phyloP scores from a whole-genome alignment of 2,329 filamentous ascomycete genomes.

The Apiospora kogelbergensis region DNA sequence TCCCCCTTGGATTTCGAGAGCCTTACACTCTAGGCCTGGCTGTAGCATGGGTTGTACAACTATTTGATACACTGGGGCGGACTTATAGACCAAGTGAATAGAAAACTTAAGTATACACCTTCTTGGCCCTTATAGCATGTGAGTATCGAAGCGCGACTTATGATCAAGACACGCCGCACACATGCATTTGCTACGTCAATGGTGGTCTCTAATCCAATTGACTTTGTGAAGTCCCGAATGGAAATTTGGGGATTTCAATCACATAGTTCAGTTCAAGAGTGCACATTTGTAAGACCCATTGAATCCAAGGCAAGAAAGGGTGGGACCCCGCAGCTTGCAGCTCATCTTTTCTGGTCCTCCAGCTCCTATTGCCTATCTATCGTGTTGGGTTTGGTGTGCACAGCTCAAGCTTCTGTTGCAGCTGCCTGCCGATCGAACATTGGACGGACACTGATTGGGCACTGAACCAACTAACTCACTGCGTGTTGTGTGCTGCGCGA shows the following conservation, averaged over 20 bases:
- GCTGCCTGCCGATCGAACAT: neutral
- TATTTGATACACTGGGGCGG: no score
- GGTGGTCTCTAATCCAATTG: neutral
- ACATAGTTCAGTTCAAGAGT: neutral
- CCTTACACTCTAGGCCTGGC: no score
- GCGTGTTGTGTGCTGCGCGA: neutral
- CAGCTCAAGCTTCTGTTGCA: slow-evolving; percentile 1
- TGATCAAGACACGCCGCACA: neutral
- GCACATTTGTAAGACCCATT: neutral
- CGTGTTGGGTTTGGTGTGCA: neutral
- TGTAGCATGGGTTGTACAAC: no score
- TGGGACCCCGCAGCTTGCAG: neutral
- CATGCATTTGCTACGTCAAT: neutral
- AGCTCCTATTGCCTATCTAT: no score
- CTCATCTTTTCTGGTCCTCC: neutral
- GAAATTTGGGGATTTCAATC: neutral
- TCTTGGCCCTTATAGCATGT: no score
- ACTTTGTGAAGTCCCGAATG: neutral
- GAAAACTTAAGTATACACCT: no score
- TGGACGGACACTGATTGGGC: neutral
- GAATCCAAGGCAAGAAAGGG: neutral
- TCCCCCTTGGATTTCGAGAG: no score
- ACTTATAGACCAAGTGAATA: no score
- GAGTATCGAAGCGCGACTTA: no score
- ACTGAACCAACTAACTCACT: neutral